Base-by-base conservation (phyloP, 2,329 filamentous ascomycete species). In the Nannizzia gypsea region DNA sequence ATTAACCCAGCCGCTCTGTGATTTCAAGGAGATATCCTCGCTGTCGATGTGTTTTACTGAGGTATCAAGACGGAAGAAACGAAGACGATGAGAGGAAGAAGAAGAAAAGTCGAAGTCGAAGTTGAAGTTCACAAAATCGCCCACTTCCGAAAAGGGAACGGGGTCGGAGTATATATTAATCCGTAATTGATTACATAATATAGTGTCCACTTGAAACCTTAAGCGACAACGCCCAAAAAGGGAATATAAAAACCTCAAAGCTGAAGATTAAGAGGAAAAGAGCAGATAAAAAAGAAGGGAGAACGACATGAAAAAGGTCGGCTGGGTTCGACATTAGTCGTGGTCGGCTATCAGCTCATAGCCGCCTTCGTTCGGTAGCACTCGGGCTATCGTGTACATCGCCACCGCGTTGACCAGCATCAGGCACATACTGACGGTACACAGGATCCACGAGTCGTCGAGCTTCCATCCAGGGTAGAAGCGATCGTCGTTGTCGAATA, bases 381-480 rank as follows among this genome's bases (percentile, higher is more conserved):
- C 73, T 61, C 84, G 83, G 3, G 86, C 87, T 1, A 88, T 87
- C 9, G 83, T 74, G 0, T 81, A 77, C 59, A 96, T 77, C 11
- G 81, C 83, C 13, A 78, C 69, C 0, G 77, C 78, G 60, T 81
- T 79, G 15, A 83, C 63, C 36, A 81, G 64, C 62, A 81, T 73
- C 2, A 83, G 69, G 59, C 73, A 76, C 81, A 82, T 85, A 65
- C 81, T 83, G 26, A 81, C 76, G 24, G 81, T 85, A 70, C 83
- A 84, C 59, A 95, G 81, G 34, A 87, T 81, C 83, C 88, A 96
- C 0, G 88, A 89, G 59, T 81, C 83, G 68, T 89, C 90, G 59
- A 96, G 80, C 61, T 80, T 79, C 88, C 90, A 96, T 62, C 90
- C 90, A 17, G 87, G 80, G 67, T 86, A 84, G 71, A 96, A 96